Conservation (phyloP, 2,329 filamentous ascomycete genomes). For the Fusarium tanahbumbuense region DNA sequence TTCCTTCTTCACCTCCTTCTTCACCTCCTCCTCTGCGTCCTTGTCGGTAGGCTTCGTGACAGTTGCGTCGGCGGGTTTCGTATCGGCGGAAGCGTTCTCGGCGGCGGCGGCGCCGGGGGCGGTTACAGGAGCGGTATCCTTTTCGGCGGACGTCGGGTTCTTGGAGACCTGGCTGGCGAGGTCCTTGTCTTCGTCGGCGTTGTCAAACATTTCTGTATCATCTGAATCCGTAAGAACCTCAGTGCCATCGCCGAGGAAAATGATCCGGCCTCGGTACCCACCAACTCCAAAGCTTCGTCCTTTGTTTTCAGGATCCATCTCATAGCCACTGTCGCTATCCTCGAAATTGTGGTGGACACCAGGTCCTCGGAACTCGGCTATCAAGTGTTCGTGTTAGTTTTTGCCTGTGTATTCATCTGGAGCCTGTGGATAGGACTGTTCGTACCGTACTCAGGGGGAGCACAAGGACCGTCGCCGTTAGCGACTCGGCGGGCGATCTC, state of each 20-base stretch:
- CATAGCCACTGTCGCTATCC: slow-evolving; percentile 81
- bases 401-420: background rate
- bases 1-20: slow-evolving; percentile 52
- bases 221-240: slow-evolving; percentile 90
- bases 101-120: slow-evolving; percentile 37
- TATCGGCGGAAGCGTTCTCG: slow-evolving; percentile 40
- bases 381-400: slow-evolving; percentile 30
- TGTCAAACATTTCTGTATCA: slow-evolving; percentile 94
- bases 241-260: slow-evolving; percentile 94
- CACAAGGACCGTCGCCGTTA: slow-evolving; percentile 96
- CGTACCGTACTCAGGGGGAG: slow-evolving; percentile 99
- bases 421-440: slow-evolving; percentile 57
- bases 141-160: slow-evolving; percentile 49
- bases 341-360: slow-evolving; percentile 86
- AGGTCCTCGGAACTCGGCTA: slow-evolving; percentile 87
- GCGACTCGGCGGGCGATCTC: slow-evolving; percentile 93
- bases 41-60: slow-evolving; percentile 40
- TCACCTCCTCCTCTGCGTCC: slow-evolving; percentile 38
- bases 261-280: slow-evolving; percentile 86
- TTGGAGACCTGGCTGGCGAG: slow-evolving; percentile 85
- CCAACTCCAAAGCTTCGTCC: slow-evolving; percentile 71
- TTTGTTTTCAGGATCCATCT: slow-evolving; percentile 76
- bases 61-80: slow-evolving; percentile 42
- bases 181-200: slow-evolving; percentile 85
- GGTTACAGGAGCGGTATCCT: slow-evolving; percentile 39